Percentiles rank a stretch among this genome's conserved stretches.
phyloP scores from a whole-genome alignment of 2,329 filamentous ascomycete species.

The Cytospora piceae region DNA sequence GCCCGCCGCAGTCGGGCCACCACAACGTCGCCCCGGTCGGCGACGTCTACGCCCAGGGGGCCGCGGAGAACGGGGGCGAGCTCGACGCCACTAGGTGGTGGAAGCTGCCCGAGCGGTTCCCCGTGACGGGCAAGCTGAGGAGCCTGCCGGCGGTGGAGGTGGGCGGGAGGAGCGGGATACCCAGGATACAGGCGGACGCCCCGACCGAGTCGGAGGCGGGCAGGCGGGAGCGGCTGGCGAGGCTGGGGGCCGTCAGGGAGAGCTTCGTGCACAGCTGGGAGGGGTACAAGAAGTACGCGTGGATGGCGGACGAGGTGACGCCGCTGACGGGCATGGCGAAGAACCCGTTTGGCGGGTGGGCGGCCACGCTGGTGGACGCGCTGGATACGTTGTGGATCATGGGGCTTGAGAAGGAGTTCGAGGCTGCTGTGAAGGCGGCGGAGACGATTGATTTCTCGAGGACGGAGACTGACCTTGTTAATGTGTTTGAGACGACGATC shows the following conservation, averaged over 20 bases:
- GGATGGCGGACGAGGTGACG: slow-evolving; percentile 65
- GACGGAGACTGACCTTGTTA: slow-evolving; percentile 55
- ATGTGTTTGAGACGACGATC: slow-evolving; percentile 68
- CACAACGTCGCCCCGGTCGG: slow-evolving; percentile 20
- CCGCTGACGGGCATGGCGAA: slow-evolving; percentile 57
- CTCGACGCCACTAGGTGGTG: slow-evolving; percentile 35
- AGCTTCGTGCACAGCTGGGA: slow-evolving; percentile 61
- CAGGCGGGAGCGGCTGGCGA: slow-evolving; percentile 42
- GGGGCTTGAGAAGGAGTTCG: slow-evolving; percentile 67
- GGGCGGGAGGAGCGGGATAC: slow-evolving; percentile 36
- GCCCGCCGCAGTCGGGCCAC: slow-evolving; percentile 21
- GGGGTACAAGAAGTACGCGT: slow-evolving; percentile 65
- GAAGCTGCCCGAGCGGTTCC: slow-evolving; percentile 42
- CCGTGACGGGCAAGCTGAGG: slow-evolving; percentile 35
- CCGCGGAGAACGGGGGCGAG: slow-evolving; percentile 23
- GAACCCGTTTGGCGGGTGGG: slow-evolving; percentile 69
- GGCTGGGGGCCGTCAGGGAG: slow-evolving; percentile 51
- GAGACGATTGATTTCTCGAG: slow-evolving; percentile 64
- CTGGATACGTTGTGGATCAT: slow-evolving; percentile 77
- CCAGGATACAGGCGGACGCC: slow-evolving; percentile 61
- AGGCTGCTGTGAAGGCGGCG: slow-evolving; percentile 62
- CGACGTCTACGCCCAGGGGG: slow-evolving; percentile 17
- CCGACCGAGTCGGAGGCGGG: slow-evolving; percentile 51
- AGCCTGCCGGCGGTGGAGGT: slow-evolving; percentile 40
- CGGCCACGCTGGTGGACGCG: slow-evolving; percentile 68